Conservation (phyloP, 148 eudicot species). For the Beta vulgaris region DNA sequence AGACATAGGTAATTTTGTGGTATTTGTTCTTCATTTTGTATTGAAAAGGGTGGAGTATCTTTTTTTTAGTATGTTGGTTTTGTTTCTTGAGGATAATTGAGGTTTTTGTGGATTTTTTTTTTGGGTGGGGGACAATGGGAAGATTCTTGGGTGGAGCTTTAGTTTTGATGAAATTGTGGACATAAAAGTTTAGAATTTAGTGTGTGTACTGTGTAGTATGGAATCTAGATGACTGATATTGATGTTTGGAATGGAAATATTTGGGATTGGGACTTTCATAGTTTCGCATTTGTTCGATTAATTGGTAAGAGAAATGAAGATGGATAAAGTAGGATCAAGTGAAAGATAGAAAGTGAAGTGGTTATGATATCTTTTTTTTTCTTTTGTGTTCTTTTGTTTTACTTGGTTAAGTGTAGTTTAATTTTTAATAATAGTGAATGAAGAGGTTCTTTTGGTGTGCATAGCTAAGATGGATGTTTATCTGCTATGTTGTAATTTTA, state of each 20-base stretch:
- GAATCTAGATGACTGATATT: not conserved
- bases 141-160: not conserved
- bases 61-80: not conserved
- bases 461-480: not conserved
- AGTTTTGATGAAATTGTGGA: not conserved
- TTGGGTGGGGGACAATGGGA: not conserved
- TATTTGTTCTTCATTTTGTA: not conserved
- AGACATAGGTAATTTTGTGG: constrained; percentile 53
- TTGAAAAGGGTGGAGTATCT: not conserved
- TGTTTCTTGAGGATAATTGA: not conserved
- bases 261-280: not conserved
- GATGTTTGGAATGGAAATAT: not conserved
- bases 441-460: not conserved
- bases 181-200: not conserved
- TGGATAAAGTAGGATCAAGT: not conserved
- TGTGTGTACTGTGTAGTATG: not conserved
- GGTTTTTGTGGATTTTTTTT: not conserved
- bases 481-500: too few species aligned
- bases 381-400: too few species aligned
- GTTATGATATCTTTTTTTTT: not conserved
- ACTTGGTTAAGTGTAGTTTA: too few species aligned
- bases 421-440: too few species aligned
- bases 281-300: not conserved
- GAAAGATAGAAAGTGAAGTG: not conserved
- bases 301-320: not conserved